Evolutionary conservation across 106 monocot species (phyloP), one percentile per base, ranked within the genome.

Genomic region (Xerophyta viscosa): DNA sequence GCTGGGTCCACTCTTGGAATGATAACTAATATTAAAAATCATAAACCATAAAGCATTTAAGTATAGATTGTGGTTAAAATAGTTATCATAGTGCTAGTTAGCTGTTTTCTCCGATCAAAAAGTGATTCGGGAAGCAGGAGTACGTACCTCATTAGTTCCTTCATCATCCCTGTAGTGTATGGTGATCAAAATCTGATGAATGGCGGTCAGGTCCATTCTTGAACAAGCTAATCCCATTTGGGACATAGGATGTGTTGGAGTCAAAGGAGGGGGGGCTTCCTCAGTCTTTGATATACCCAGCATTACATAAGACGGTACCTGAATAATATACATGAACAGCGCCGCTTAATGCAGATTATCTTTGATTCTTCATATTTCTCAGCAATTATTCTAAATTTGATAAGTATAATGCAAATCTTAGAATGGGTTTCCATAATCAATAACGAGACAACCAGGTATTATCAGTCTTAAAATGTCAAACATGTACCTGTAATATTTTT

Each of bases 1-100:
- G 86, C 46, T 87, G 86, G 20, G 86, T 92, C 92, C 92, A 92
- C 54, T 92, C 92, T 37, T 92, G 92, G 65, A 92, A 92, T 20
- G 92, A 87, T 45, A 92, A 58, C 92, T 91, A 68, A 30, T 37
- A 57, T 41, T 55, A 48, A 63, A 46, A 41, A 24, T 28, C 21
- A 50, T 45, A 62, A 41, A n/a, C 41, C 22, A 30, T 10, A 29
- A 13, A 22, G 24, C n/a, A n/a, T n/a, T n/a, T n/a, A n/a, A n/a
- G n/a, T n/a, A n/a, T n/a, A n/a, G n/a, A n/a, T n/a, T n/a, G n/a
- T n/a, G n/a, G n/a, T n/a, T n/a, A n/a, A n/a, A n/a, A n/a, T n/a
- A n/a, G n/a, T n/a, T n/a, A n/a, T n/a, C n/a, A n/a, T n/a, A n/a
- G n/a, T n/a, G n/a, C n/a, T n/a, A n/a, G n/a, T n/a, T n/a, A n/a